Evolutionary conservation across 441 rosid genomes (phyloP).

Genomic region (Macaranga tanarius): DNA sequence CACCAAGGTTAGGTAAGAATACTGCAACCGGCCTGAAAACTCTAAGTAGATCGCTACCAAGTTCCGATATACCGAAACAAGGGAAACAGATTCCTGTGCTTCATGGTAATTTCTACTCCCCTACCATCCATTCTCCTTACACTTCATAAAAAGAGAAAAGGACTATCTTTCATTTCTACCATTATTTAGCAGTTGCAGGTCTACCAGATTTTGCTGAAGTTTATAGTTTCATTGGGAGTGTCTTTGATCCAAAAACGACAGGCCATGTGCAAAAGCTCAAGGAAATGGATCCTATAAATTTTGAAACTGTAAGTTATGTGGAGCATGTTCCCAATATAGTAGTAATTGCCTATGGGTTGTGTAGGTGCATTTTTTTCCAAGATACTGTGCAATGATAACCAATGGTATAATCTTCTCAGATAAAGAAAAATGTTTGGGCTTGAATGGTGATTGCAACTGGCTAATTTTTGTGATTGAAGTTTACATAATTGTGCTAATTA

Average conservation of each 20-base stretch:
- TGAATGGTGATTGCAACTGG: not conserved
- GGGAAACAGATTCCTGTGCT: constrained; percentile 50
- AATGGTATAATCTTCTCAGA: not conserved
- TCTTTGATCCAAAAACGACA: constrained; percentile 68
- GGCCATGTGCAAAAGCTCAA: constrained; percentile 74
- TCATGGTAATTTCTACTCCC: constrained; percentile 55
- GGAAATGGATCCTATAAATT: constrained; percentile 85
- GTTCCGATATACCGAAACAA: constrained; percentile 45
- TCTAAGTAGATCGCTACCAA: constrained; percentile 38
- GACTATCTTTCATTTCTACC: constrained; percentile 22
- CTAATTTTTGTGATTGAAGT: not conserved
- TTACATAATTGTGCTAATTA: not conserved
- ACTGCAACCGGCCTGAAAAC: constrained; percentile 43
- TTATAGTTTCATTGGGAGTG: constrained; percentile 82
- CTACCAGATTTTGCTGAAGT: constrained; percentile 85
- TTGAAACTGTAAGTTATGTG: constrained; percentile 57
- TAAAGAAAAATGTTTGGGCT: not conserved
- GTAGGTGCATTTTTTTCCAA: constrained; percentile 14
- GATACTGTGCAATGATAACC: not conserved
- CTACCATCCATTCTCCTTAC: constrained; percentile 10
- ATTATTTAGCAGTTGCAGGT: constrained; percentile 62
- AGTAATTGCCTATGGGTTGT: not conserved
- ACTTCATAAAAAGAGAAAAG: constrained; percentile 1
- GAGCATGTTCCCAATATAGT: constrained; percentile 6
- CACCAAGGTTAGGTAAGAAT: constrained; percentile 44